A percentile compares a stretch with the other conserved stretches of the same genome.
Evolutionary conservation across 148 eudicot species (phyloP).

Genomic region (Chenopodium formosanum): DNA sequence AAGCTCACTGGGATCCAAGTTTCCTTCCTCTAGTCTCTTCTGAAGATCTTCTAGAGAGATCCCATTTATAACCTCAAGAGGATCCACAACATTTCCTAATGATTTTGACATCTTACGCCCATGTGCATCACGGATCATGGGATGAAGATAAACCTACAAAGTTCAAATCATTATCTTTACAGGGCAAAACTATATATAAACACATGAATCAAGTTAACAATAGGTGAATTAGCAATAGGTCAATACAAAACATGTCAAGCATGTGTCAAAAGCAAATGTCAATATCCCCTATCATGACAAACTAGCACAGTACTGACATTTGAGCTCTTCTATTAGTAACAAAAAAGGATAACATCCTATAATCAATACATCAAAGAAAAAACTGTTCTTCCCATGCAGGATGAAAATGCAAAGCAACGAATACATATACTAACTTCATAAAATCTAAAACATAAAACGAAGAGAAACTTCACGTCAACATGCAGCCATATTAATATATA

Average conservation of each 20-base stretch:
- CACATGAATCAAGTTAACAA: neutral
- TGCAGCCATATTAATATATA: neutral
- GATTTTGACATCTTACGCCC: conserved; percentile 99
- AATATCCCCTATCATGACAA: neutral
- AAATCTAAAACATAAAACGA: neutral
- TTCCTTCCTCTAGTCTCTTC: conserved; percentile 86
- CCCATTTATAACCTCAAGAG: conserved; percentile 88
- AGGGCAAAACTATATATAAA: neutral
- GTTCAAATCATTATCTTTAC: neutral
- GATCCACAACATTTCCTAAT: conserved; percentile 89
- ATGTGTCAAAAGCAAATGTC: neutral
- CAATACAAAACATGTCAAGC: neutral
- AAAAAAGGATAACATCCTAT: neutral
- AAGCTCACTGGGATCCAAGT: conserved; percentile 67
- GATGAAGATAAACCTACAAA: conserved; percentile 87
- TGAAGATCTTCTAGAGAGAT: conserved; percentile 74
- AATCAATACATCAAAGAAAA: neutral
- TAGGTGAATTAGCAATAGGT: neutral
- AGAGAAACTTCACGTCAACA: neutral
- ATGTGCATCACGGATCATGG: conserved; percentile 97
- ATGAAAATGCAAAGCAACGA: neutral
- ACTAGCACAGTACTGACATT: neutral
- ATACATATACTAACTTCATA: neutral
- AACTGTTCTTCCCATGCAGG: neutral
- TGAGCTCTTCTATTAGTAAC: neutral